phyloP scores from a whole-genome alignment of 768 basidiomycete species.

The Cystofilobasidium ferigula region DNA sequence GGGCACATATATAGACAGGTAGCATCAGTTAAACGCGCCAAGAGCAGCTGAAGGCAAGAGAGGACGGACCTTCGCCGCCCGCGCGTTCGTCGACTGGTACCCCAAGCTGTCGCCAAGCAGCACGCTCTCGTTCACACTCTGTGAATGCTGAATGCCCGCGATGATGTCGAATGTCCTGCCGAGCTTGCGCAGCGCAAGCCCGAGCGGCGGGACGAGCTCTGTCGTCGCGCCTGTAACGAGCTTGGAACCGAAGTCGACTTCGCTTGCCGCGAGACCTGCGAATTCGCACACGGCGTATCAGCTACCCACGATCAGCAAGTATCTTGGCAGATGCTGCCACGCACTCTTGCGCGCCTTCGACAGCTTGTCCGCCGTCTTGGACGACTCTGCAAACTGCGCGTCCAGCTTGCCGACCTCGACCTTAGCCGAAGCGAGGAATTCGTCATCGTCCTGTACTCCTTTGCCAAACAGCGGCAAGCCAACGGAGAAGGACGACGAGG shows the following conservation, averaged over 20 bases:
- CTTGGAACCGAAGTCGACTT: conserved; percentile 88
- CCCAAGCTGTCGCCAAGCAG: conserved; percentile 90
- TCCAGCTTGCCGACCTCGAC: conserved; percentile 88
- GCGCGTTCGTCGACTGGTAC: conserved; percentile 94
- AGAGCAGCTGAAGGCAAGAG: not conserved
- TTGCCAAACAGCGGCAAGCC: conserved; percentile 42
- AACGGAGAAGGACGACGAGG: conserved; percentile 58
- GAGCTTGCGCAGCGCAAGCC: conserved; percentile 69
- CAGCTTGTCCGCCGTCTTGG: conserved; percentile 79
- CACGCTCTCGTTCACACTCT: conserved; percentile 84
- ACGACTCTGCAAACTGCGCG: conserved; percentile 80
- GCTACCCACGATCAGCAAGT: not conserved
- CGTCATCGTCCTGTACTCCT: conserved; percentile 87
- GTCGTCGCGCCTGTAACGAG: conserved; percentile 77
- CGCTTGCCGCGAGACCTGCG: conserved; percentile 61
- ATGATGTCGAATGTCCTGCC: conserved; percentile 78
- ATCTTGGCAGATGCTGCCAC: conserved; percentile 25
- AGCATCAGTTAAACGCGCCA: no score
- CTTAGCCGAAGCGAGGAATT: conserved; percentile 76
- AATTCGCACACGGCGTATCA: no score
- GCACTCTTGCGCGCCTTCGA: conserved; percentile 67
- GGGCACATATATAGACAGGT: no score
- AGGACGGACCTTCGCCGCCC: conserved; percentile 61
- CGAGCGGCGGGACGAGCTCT: conserved; percentile 74
- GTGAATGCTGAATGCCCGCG: conserved; percentile 72